A percentile compares a stretch with the other conserved stretches of the same genome.
phyloP scores from a whole-genome alignment of 139 green algal genomes.

The Spirogloea muscicola region DNA sequence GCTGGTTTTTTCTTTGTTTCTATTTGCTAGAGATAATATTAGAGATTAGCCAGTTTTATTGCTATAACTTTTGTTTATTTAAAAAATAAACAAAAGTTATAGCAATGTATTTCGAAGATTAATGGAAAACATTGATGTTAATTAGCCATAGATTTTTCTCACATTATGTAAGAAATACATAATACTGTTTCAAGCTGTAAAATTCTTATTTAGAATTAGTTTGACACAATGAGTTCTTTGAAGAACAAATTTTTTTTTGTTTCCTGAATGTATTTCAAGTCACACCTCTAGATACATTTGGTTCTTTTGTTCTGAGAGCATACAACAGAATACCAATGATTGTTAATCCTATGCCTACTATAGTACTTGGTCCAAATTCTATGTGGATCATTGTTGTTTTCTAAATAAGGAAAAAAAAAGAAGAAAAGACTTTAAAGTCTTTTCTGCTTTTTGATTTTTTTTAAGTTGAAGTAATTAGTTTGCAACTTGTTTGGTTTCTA shows the following conservation, averaged over 20 bases:
- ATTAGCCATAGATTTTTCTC: neutral
- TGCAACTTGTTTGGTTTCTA: neutral
- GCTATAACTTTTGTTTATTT: neutral
- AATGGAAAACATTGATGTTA: neutral
- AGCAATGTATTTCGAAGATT: neutral
- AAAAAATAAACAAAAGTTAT: neutral
- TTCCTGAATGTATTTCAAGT: neutral
- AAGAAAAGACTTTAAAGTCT: slow-evolving; percentile 5
- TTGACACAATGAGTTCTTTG: slow-evolving; percentile 4
- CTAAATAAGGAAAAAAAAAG: slow-evolving; percentile 2
- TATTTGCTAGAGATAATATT: neutral
- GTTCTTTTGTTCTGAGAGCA: slow-evolving; percentile 1
- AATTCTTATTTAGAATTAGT: neutral
- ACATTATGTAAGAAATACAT: slow-evolving; percentile 4
- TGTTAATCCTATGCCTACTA: slow-evolving; percentile 6
- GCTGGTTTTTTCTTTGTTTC: neutral
- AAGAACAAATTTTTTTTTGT: neutral
- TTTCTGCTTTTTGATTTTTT: too few relatives aligned
- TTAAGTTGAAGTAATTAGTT: neutral
- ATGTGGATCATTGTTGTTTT: neutral
- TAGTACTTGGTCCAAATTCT: slow-evolving; percentile 1
- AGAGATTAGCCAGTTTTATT: too few relatives aligned
- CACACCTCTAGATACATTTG: slow-evolving; percentile 7
- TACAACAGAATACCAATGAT: slow-evolving; percentile 7
- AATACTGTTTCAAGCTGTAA: slow-evolving; percentile 5